Conservation (phyloP, 148 eudicot species). For the Rhododendron simsii region DNA sequence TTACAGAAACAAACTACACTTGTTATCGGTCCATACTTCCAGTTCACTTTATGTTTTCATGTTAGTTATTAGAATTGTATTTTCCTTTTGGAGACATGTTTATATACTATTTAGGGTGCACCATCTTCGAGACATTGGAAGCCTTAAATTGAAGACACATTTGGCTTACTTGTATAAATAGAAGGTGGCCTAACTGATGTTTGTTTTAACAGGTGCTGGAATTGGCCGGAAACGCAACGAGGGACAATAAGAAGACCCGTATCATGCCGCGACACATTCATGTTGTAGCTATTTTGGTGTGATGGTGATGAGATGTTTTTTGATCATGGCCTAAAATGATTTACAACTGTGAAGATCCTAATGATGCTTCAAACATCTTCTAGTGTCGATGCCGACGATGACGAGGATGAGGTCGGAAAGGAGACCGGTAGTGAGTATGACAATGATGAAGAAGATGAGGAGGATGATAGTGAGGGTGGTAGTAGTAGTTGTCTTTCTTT, state of each 20-base stretch:
- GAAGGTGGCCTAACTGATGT: not conserved
- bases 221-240: conserved; percentile 20
- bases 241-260: conserved; percentile 21
- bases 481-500: too few relatives aligned
- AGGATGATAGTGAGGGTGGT: too few relatives aligned
- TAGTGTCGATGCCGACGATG: too few relatives aligned
- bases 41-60: not conserved
- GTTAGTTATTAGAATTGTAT: not conserved
- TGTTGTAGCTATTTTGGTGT: too few relatives aligned
- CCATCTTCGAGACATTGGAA: not conserved
- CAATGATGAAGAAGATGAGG: too few relatives aligned
- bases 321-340: too few relatives aligned
- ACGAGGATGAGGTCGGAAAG: too few relatives aligned
- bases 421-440: too few relatives aligned
- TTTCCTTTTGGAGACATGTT: not conserved
- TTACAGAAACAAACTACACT: not conserved
- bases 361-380: too few relatives aligned
- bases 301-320: too few relatives aligned
- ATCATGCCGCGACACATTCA: conserved; percentile 20
- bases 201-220: conserved; percentile 12
- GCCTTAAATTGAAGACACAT: not conserved
- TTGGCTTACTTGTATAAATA: not conserved
- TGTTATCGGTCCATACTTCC: not conserved
- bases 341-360: too few relatives aligned
- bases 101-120: not conserved